Evolutionary conservation across 352 stramenopile genomes (phyloP), one percentile per base, ranked within the genome.

Genomic region (Pythium folliculosum): DNA sequence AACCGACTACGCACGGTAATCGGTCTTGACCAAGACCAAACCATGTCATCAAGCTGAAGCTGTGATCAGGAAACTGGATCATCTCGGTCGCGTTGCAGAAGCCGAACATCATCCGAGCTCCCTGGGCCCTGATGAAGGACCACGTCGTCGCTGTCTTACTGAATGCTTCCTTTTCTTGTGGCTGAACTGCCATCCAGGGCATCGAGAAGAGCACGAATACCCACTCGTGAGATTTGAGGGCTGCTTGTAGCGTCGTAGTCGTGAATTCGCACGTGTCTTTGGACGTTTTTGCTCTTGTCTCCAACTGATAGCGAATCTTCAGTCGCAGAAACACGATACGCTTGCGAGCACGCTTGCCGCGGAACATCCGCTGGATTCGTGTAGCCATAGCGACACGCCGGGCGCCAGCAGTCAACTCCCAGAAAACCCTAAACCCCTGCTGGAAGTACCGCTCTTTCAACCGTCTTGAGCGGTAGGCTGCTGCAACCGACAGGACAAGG

Each of bases 11-110:
- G 22, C 69, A 78, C 6, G 77, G 77, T 17, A 82, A 17, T 25
- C 49, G 14, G 13, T 61, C 37, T 19, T 66, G 53, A 0, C 56
- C 27, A 0, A 84, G 38, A 0, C 52, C 70, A 13, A 84, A 56
- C 60, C 65, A 81, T 13, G 58, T 81, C 48, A 78, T 60, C 9
- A 82, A 57, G 40, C 77, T 84, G 58, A 77, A 78, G 8, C 19
- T 45, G 23, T 57, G 37, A 12, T 13, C 10, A 17, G 32, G 14
- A 5, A 52, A 19, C 1, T 37, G 54, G 4, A 76, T 52, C 8
- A 47, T 72, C 7, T 72, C 56, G 9, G 65, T 78, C 8, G 75
- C 74, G 40, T 76, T 49, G 14, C 59, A 61, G 0, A 55, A 9
- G 19, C 74, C 74, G 38, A 84, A 82, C 12, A 25, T 19, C 60